Conservation (phyloP, 257 asterid species). For the Petunia secreta region DNA sequence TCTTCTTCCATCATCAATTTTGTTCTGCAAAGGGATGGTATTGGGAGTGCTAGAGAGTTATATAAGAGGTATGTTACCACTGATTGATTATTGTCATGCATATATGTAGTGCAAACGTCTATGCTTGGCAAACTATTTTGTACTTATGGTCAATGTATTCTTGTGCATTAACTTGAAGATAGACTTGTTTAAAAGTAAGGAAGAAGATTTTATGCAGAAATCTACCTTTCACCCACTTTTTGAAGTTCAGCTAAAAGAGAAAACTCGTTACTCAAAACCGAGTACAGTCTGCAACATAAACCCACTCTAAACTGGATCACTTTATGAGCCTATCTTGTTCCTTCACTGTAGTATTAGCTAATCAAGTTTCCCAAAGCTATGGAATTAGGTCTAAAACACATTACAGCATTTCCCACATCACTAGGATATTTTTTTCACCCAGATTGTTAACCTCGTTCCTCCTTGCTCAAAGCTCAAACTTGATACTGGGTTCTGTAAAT, state of each 20-base stretch:
- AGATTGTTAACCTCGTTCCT: background rate
- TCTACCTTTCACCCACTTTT: background rate
- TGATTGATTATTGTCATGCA: background rate
- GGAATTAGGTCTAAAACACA: background rate
- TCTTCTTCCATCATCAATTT: conserved; percentile 60
- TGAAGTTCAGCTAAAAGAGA: background rate
- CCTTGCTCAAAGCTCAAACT: background rate
- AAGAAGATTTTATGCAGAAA: background rate
- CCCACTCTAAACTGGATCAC: conserved; percentile 7
- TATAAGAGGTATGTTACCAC: conserved; percentile 64
- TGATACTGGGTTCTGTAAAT: background rate
- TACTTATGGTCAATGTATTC: background rate
- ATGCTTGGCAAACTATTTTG: conserved; percentile 19
- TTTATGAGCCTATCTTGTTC: background rate
- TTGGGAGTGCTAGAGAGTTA: conserved; percentile 66
- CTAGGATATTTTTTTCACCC: no score
- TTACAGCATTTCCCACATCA: no score
- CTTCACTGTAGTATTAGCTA: background rate
- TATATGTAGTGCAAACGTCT: background rate
- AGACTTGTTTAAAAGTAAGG: conserved; percentile 4
- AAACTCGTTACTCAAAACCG: background rate
- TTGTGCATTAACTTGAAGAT: background rate
- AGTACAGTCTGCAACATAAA: background rate
- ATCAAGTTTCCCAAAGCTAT: conserved; percentile 11
- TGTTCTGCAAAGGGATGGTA: conserved; percentile 74